Evolutionary conservation across 2,329 filamentous ascomycete species (phyloP), one percentile per base, ranked within the genome.

Genomic region (Xylariaceae sp.): DNA sequence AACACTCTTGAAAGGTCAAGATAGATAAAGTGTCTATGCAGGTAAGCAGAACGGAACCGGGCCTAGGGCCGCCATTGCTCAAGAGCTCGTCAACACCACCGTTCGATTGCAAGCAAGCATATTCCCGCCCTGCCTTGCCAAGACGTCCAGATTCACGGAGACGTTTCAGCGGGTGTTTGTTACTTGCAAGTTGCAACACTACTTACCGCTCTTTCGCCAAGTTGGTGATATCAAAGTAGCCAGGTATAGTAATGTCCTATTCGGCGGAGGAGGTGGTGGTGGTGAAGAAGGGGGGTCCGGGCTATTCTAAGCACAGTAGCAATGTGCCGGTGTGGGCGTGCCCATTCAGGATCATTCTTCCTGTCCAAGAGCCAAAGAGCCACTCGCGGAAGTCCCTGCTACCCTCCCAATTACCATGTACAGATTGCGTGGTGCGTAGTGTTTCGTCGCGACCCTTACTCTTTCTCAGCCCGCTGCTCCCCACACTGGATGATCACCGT

Each of bases 401-500:
- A 37, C 32, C 12, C 32, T 10, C 32, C 32, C 32, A 4, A 7
- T 37, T 37, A 37, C 32, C 32, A 16, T 7, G 12, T 37, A 37
- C 32, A 10, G 32, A 37, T n/a, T n/a, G n/a, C n/a, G n/a, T n/a
- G n/a, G n/a, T n/a, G n/a, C n/a, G n/a, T 37, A 37, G 32, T 37
- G 32, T 37, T 37, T 37, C 12, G 9, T 37, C 12, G 9, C 32
- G 32, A 20, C 56, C 52, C 42, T 55, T 48, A 37, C 44, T 47
- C 50, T 44, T 46, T 51, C 32, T 51, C 59, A 40, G 45, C 50
- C 23, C 37, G 48, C 41, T 29, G 41, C 45, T 54, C 57, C 60
- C 60, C 57, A 60, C 60, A 56, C 57, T 56, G 37, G 48, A 55
- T 49, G 59, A 62, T 55, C 57, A 51, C 57, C 59, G 59, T 60